Evolutionary conservation across 2,329 filamentous ascomycete genomes (phyloP).

Genomic region (Neodidymelliopsis sp.): DNA sequence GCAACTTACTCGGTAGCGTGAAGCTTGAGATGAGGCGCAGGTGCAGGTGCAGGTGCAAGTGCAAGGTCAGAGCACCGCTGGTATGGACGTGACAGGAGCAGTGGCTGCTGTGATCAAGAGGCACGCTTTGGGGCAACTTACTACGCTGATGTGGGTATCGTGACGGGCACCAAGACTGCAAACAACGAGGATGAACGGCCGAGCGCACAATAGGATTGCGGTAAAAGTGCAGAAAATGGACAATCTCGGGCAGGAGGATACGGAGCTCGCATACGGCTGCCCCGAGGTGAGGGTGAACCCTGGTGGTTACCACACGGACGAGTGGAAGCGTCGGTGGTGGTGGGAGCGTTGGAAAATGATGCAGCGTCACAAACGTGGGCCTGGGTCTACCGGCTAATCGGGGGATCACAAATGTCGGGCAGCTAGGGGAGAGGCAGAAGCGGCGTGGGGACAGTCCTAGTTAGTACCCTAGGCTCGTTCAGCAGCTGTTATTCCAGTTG

Average conservation of each 20-base stretch:
- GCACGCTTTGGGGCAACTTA: conserved; percentile 32
- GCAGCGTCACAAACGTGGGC: conserved; percentile 25
- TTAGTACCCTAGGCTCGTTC: conserved; percentile 3
- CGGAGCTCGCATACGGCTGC: conserved; percentile 30
- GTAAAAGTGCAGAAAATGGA: conserved; percentile 19
- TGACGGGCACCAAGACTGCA: conserved; percentile 15
- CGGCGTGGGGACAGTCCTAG: background rate
- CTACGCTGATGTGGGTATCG: conserved; percentile 23
- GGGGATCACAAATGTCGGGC: conserved; percentile 22
- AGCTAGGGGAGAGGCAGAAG: conserved; percentile 6
- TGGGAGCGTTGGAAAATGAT: conserved; percentile 32
- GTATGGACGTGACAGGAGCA: background rate
- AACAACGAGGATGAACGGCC: conserved; percentile 30
- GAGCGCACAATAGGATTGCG: conserved; percentile 39
- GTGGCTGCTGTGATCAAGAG: conserved; percentile 37
- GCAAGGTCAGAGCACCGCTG: conserved; percentile 4
- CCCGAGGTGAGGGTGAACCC: conserved; percentile 42
- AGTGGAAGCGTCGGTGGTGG: conserved; percentile 42
- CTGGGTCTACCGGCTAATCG: conserved; percentile 40
- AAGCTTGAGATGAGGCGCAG: conserved; percentile 25
- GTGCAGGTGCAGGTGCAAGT: too few species aligned
- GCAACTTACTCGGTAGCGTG: conserved; percentile 41
- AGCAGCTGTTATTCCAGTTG: conserved; percentile 5
- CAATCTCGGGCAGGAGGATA: conserved; percentile 47
- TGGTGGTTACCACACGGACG: conserved; percentile 44